phyloP scores from a whole-genome alignment of 805 yeast genomes.

The Pichia sporocuriosa region DNA sequence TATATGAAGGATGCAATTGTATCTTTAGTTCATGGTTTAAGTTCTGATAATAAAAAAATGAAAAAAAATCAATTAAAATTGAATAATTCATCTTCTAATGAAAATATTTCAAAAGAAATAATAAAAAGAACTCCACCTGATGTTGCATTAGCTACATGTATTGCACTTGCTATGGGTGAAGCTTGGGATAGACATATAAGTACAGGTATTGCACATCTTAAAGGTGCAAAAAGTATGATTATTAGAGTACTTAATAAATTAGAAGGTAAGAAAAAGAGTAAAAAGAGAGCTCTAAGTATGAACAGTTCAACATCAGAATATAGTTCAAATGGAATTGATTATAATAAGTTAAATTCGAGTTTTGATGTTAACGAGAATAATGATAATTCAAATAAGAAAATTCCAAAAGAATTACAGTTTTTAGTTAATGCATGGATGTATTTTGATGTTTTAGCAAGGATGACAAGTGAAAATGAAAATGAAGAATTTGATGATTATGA shows the following conservation, averaged over 20 bases:
- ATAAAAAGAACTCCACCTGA: slow-evolving; percentile 39
- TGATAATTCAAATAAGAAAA: slow-evolving; percentile 5
- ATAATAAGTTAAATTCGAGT: no score
- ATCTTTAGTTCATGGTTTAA: slow-evolving; percentile 52
- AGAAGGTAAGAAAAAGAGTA: slow-evolving; percentile 13
- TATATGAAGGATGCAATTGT: slow-evolving; percentile 57
- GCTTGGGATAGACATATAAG: slow-evolving; percentile 64
- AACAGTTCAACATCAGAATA: background rate
- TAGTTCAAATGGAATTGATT: background rate
- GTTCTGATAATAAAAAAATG: slow-evolving; percentile 12
- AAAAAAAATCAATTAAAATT: background rate
- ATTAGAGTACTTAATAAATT: slow-evolving; percentile 35
- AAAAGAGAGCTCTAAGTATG: slow-evolving; percentile 5
- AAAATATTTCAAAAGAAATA: background rate
- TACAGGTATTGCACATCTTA: slow-evolving; percentile 62
- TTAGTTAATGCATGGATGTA: slow-evolving; percentile 62
- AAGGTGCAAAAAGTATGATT: slow-evolving; percentile 60
- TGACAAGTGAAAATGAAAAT: slow-evolving; percentile 42
- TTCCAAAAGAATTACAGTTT: slow-evolving; percentile 42
- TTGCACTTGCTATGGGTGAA: slow-evolving; percentile 58
- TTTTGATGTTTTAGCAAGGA: slow-evolving; percentile 58
- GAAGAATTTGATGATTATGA: slow-evolving; percentile 29
- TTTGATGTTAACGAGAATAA: slow-evolving; percentile 15
- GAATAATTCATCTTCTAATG: background rate
- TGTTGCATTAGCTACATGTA: slow-evolving; percentile 59